Evolutionary conservation across 1,139 yeast genomes (phyloP), one percentile per base, ranked within the genome.

Genomic region (Saccharomyces pastorianus): DNA sequence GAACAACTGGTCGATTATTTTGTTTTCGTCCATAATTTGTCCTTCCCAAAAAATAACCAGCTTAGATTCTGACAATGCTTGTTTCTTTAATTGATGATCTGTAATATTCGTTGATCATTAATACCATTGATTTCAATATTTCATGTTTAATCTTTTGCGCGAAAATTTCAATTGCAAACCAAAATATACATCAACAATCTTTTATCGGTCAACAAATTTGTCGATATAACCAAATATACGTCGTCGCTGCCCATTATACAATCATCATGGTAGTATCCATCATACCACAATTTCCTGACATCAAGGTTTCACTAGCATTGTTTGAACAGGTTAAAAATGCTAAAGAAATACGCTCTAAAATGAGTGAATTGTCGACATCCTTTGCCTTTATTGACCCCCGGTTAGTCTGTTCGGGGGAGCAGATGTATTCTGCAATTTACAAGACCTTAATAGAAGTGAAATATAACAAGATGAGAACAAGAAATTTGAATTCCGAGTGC

Each of bases 401-500:
- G 6, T 70, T 75, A n/a, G 60, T 78, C 1, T 60, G 75, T 6
- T 75, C 81, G 0, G 50, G 70, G 4, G 83, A 80, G 55, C 85
- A 81, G 55, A 53, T 82, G 6, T 64, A 72, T 47, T 71, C 80
- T 28, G 81, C 84, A 1, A 61, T 77, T 1, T 79, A 79, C 60
- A 72, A 82, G 55, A 77, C 81, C 3, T 61, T 82, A 6, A 61
- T 75, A 25, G 85, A 81, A 58, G 57, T 64, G 7, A 64, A 66
- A 0, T 70, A 71, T 38, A 76, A 73, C 27, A 71, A 64, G 50
- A 65, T 75, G 64, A 71, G 82, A 56, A 77, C 85, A 1, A 76
- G 72, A 60, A 73, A 75, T 2, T 54, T 81, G 5, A 82, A 81
- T 56, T 77, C 84, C 1, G 85, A 82, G 59, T 65, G 78, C 20